Percentiles rank a stretch among this genome's conserved stretches.
Conservation (phyloP, 1,139 yeast species). For the Yamadazyma conglobata region DNA sequence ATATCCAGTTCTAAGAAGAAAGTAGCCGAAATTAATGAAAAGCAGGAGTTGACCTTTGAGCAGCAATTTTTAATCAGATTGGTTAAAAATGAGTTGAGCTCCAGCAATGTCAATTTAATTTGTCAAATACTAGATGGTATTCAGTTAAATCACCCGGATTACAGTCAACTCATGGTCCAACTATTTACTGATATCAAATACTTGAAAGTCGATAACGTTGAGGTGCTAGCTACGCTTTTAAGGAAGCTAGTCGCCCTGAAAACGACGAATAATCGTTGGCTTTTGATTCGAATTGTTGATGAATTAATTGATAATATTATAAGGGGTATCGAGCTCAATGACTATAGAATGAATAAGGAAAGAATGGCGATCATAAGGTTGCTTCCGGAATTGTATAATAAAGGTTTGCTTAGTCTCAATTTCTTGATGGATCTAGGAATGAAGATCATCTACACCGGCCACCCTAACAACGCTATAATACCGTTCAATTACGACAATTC, state of each 20-base stretch:
- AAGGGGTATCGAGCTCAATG: conserved; percentile 65
- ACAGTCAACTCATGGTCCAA: conserved; percentile 40
- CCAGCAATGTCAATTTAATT: conserved; percentile 32
- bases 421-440: conserved; percentile 55
- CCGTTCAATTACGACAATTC: conserved; percentile 37
- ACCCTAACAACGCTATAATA: conserved; percentile 59
- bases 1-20: conserved; percentile 55
- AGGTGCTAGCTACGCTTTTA: conserved; percentile 50
- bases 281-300: conserved; percentile 54
- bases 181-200: conserved; percentile 62
- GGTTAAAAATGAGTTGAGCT: conserved; percentile 49
- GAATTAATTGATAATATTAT: conserved; percentile 60
- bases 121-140: conserved; percentile 41
- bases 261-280: conserved; percentile 24
- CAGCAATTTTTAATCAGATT: conserved; percentile 50
- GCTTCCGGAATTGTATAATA: conserved; percentile 55
- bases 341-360: conserved; percentile 55
- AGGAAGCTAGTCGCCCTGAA: conserved; percentile 31
- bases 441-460: conserved; percentile 64
- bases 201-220: conserved; percentile 55
- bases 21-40: conserved; percentile 13
- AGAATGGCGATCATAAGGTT: conserved; percentile 62
- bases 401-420: conserved; percentile 43
- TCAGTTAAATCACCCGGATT: conserved; percentile 45
- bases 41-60: conserved; percentile 27